Evolutionary conservation across 2,329 filamentous ascomycete species (phyloP), one percentile per base, ranked within the genome.

Genomic region (Dactylellina parvicollis): DNA sequence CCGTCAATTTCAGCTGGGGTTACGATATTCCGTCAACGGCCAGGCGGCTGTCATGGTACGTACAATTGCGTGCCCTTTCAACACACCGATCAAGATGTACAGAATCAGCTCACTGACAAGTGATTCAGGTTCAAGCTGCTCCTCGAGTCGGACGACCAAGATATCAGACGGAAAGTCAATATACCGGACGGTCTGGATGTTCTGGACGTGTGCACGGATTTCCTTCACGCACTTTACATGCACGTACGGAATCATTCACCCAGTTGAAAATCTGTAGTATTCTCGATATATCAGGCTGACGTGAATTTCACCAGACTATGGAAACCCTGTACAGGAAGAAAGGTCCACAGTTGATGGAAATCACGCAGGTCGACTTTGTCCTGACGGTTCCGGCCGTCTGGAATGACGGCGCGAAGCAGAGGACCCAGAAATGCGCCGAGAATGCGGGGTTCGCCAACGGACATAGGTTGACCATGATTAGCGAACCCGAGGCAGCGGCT

Each of bases 381-480:
- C 83, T 94, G 62, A 93, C 91, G 0, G 91, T 90, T 52, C 91
- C 91, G 4, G 91, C 91, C 8, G 90, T 93, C 4, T 94, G 91
- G 91, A 90, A 88, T 26, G 91, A 94, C 79, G 87, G 89, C 0
- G 91, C 91, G 14, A 93, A 93, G 22, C 69, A 73, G 49, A 52
- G 60, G 55, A 73, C 69, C 3, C 69, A 73, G 32, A 73, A 73
- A 36, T 73, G 69, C 47, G 69, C 69, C 1, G 69, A 73, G 49
- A 66, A 66, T n/a, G 69, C 69, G 22, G 69, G 69, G 1, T 73
- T 73, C 20, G 60, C 69, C 12, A 73, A 73, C n/a, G 69, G 69
- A 9, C 69, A 73, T 40, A 60, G 60, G n/a, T 66, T 73, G 26
- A 73, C 69, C 20, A 73, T 73, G 69, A 73, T 73, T 24, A 73